Conservation (phyloP, 2,329 filamentous ascomycete species). For the Blastomyces silverae region DNA sequence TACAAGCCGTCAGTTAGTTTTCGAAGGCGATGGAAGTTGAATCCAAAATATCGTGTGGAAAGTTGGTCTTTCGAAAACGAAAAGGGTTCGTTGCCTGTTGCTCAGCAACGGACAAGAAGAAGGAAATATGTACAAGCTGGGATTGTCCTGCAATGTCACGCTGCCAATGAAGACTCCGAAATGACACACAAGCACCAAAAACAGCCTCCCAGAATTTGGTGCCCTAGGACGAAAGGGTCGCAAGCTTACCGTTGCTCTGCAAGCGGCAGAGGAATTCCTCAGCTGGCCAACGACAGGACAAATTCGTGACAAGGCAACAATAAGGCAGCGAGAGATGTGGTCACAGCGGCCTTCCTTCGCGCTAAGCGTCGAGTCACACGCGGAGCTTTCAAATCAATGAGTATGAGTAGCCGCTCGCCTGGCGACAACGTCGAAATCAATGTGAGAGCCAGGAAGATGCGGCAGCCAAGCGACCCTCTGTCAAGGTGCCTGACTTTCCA, state of each 20-base stretch:
- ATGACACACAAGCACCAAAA: not conserved
- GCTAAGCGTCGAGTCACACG: not conserved
- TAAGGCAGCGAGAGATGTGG: slow-evolving; percentile 1
- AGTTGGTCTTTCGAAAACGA: not conserved
- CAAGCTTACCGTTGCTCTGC: slow-evolving; percentile 6
- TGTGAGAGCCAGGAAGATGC: not conserved
- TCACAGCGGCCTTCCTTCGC: not conserved
- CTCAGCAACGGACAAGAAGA: not conserved
- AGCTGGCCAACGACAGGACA: not conserved
- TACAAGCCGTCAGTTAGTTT: slow-evolving; percentile 2
- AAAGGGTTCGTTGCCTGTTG: slow-evolving; percentile 2
- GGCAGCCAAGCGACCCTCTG: not conserved
- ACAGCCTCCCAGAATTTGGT: not conserved
- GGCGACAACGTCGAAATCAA: not conserved
- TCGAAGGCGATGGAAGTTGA: not conserved
- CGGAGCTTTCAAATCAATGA: not conserved
- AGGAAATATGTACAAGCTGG: not conserved
- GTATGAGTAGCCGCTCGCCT: not conserved
- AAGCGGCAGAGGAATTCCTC: not conserved
- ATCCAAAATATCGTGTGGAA: not conserved
- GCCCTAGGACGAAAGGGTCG: not conserved
- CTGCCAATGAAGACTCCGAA: not conserved
- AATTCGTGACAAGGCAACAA: not conserved
- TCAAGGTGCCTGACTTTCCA: not conserved
- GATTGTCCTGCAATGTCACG: not conserved